These are phyloP conservation scores for Escallonia herrerae DNA, from an alignment of 129 eudicot species.

Conservation along the genomic window DNA sequence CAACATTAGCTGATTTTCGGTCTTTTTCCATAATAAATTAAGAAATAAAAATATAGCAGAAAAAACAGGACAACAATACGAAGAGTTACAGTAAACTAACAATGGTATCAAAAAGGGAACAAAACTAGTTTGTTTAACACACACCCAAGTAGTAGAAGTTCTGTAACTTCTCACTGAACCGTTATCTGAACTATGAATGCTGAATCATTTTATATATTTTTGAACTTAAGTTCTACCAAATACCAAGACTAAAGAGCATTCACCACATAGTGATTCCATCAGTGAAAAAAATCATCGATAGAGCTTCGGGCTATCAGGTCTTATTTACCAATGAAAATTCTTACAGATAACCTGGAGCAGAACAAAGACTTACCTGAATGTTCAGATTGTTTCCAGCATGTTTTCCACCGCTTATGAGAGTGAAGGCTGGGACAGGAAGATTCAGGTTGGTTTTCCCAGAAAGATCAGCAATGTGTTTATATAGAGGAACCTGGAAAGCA, in stretches of 20 bases:
- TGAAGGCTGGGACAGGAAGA: constrained; percentile 87
- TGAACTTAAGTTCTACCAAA: no score
- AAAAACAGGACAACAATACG: no score
- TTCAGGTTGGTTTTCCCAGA: constrained; percentile 57
- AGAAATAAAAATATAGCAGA: no score
- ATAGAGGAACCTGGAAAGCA: constrained; percentile 65
- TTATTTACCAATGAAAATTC: background rate
- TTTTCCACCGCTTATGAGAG: constrained; percentile 85
- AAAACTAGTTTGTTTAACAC: no score
- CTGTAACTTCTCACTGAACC: no score
- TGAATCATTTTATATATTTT: no score
- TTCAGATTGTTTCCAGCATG: constrained; percentile 80
- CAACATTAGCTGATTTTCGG: no score
- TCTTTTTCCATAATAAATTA: no score
- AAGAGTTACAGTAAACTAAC: no score
- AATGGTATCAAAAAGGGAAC: no score
- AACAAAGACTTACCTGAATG: constrained; percentile 40
- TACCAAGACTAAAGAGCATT: background rate
- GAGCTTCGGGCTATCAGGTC: background rate
- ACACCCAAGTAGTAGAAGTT: no score
- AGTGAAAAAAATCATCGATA: background rate
- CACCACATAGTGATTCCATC: background rate
- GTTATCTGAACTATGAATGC: no score
- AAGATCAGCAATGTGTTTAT: constrained; percentile 88
- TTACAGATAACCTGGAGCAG: constrained; percentile 9